Percentiles rank a stretch among this genome's conserved stretches.
Conservation (phyloP, 768 basidiomycete genomes). For the Pholiota microspora region DNA sequence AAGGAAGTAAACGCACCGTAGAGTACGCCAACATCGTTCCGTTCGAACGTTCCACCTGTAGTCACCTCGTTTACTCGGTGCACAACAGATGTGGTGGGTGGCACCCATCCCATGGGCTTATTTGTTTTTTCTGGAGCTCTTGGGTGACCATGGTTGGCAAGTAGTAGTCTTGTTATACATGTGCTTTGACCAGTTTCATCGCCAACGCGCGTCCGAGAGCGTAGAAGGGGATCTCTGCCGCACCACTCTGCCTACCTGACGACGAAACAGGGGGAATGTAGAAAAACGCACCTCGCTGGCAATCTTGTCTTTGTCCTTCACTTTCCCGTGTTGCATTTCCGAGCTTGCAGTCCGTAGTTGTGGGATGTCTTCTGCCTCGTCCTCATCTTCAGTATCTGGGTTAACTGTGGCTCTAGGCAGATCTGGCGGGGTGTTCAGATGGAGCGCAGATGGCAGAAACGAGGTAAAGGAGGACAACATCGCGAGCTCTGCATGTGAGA, state of each 20-base stretch:
- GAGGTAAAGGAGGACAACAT: slow-evolving; percentile 56
- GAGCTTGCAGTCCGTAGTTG: slow-evolving; percentile 7
- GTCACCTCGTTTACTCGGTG: not conserved
- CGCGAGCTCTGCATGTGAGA: slow-evolving; percentile 13
- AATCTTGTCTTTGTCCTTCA: slow-evolving; percentile 26
- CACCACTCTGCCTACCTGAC: slow-evolving; percentile 16
- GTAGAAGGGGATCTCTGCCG: not conserved
- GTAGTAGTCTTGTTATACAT: not conserved
- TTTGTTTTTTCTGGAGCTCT: not conserved
- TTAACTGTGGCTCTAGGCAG: slow-evolving; percentile 22
- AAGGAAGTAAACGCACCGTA: not conserved
- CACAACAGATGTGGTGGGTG: not conserved
- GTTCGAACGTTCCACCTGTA: not conserved
- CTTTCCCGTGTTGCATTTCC: slow-evolving; percentile 12
- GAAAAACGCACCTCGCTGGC: slow-evolving; percentile 27
- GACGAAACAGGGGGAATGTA: not conserved
- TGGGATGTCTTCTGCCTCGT: slow-evolving; percentile 23
- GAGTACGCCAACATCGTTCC: not conserved
- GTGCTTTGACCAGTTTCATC: not conserved
- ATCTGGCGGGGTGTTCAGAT: slow-evolving; percentile 23
- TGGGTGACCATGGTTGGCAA: not conserved
- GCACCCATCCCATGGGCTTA: not conserved
- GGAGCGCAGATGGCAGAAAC: slow-evolving; percentile 48
- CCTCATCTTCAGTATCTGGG: slow-evolving; percentile 30
- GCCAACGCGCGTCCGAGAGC: not conserved